Conservation (phyloP, 2,329 filamentous ascomycete genomes). For the Capronia epimyces region DNA sequence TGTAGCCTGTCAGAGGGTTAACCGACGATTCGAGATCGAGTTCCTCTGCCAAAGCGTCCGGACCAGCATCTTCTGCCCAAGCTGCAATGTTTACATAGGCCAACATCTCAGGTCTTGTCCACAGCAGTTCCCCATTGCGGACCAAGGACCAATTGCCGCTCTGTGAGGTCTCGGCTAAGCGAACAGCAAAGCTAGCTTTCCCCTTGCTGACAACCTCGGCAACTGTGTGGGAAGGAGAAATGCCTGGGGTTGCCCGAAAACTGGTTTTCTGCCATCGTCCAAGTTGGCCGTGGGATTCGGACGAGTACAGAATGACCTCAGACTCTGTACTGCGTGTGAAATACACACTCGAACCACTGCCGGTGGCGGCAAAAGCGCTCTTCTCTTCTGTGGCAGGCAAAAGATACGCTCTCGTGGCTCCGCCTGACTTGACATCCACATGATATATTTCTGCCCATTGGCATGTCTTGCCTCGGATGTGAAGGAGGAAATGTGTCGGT, state of each 20-base stretch:
- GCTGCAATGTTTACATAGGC: conserved; percentile 72
- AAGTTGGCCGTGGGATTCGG: conserved; percentile 68
- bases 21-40: conserved; percentile 81
- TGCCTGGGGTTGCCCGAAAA: conserved; percentile 36
- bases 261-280: conserved; percentile 63
- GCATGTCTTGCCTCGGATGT: conserved; percentile 63
- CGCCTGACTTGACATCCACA: conserved; percentile 64
- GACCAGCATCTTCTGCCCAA: conserved; percentile 71
- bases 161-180: conserved; percentile 63
- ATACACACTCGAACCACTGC: conserved; percentile 73
- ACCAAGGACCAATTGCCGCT: conserved; percentile 75
- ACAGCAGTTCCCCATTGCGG: conserved; percentile 72
- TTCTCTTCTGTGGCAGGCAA: conserved; percentile 64
- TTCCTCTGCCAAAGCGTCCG: conserved; percentile 69
- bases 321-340: conserved; percentile 76
- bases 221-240: conserved; percentile 51
- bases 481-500: conserved; percentile 76
- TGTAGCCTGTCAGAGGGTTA: conserved; percentile 73
- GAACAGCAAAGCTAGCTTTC: conserved; percentile 64
- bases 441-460: conserved; percentile 86
- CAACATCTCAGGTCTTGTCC: conserved; percentile 77
- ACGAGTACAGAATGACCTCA: conserved; percentile 69
- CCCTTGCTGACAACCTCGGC: conserved; percentile 75
- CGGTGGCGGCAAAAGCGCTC: conserved; percentile 74
- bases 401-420: conserved; percentile 71